These are phyloP conservation scores for Fusarium domesticum DNA, from an alignment of 2,329 filamentous ascomycete species.

Conservation along the genomic window DNA sequence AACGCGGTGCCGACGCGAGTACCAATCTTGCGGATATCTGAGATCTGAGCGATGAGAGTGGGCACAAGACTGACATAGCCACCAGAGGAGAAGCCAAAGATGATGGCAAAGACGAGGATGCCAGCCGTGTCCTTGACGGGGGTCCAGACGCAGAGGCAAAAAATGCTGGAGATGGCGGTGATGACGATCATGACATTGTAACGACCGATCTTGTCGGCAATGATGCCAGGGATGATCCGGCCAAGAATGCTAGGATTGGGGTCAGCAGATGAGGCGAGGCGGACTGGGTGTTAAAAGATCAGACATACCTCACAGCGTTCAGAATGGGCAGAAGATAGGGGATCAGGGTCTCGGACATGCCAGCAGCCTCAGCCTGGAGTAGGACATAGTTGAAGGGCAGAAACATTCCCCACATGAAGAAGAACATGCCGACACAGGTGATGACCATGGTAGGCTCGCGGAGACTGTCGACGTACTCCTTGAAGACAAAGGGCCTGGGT, in stretches of 20 bases:
- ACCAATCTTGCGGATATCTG: slow-evolving; percentile 66
- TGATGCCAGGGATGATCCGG: slow-evolving; percentile 49
- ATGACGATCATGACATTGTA: slow-evolving; percentile 52
- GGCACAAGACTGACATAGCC: slow-evolving; percentile 63
- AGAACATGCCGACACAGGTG: slow-evolving; percentile 45
- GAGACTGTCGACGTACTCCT: slow-evolving; percentile 47
- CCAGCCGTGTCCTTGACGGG: slow-evolving; percentile 50
- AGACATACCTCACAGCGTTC: slow-evolving; percentile 47
- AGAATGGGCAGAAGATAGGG: slow-evolving; percentile 56
- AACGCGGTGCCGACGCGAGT: slow-evolving; percentile 64
- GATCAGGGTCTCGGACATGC: slow-evolving; percentile 41
- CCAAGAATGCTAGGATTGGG: slow-evolving; percentile 42
- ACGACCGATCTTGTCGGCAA: slow-evolving; percentile 44
- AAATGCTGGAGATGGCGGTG: slow-evolving; percentile 46
- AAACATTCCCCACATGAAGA: slow-evolving; percentile 56
- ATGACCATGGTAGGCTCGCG: slow-evolving; percentile 44
- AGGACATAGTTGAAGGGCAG: slow-evolving; percentile 53
- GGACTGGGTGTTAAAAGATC: not conserved
- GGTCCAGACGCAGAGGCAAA: slow-evolving; percentile 48
- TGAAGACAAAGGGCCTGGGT: slow-evolving; percentile 42
- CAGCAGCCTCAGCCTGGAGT: slow-evolving; percentile 45
- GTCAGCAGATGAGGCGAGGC: slow-evolving; percentile 11
- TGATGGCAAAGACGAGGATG: slow-evolving; percentile 61
- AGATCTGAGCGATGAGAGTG: slow-evolving; percentile 66
- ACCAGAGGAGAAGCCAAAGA: slow-evolving; percentile 69